Conservation (phyloP, 306 rosid genomes). For the Hippophae rhamnoides region DNA sequence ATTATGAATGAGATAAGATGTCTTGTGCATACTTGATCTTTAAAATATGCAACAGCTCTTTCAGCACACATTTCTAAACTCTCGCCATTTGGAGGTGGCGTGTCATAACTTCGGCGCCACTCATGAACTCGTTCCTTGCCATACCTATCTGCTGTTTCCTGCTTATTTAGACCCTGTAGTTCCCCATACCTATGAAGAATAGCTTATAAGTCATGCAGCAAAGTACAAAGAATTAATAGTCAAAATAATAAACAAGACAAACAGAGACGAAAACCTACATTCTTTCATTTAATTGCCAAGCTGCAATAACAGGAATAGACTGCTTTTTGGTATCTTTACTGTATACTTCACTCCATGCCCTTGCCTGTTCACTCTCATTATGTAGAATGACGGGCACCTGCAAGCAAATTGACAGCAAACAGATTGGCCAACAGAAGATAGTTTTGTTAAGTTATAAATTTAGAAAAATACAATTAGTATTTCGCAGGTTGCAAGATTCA, state of each 20-base stretch:
- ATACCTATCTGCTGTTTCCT: constrained; percentile 94
- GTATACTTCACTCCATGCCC: constrained; percentile 71
- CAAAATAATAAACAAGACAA: constrained; percentile 17
- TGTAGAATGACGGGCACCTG: constrained; percentile 86
- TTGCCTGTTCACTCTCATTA: constrained; percentile 82
- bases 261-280: constrained; percentile 40
- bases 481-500: background rate
- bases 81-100: constrained; percentile 96
- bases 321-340: constrained; percentile 89
- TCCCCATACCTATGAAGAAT: constrained; percentile 77
- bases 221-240: background rate
- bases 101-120: constrained; percentile 97
- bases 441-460: constrained; percentile 3
- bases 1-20: background rate
- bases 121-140: constrained; percentile 95
- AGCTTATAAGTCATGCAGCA: constrained; percentile 6
- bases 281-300: constrained; percentile 98
- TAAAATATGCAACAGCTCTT: constrained; percentile 97
- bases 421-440: constrained; percentile 1
- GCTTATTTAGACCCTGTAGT: constrained; percentile 93
- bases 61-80: constrained; percentile 99
- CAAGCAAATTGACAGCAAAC: constrained; percentile 19
- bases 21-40: constrained; percentile 51
- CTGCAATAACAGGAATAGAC: constrained; percentile 78
- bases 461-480: background rate